phyloP scores from a whole-genome alignment of 2,329 filamentous ascomycete genomes.

The Cytospora piceicola region DNA sequence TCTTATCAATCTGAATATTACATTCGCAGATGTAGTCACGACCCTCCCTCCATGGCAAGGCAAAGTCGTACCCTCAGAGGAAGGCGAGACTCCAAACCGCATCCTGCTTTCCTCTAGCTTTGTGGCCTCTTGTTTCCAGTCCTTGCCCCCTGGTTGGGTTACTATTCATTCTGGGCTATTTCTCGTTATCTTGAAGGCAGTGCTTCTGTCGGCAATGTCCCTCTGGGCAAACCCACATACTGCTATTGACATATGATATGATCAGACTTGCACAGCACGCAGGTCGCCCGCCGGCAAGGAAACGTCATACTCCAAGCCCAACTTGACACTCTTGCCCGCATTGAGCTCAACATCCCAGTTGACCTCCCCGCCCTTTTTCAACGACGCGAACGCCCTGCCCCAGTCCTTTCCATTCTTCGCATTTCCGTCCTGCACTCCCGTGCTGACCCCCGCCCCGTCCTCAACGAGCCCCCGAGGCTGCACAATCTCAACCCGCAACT shows the following conservation, averaged over 20 bases:
- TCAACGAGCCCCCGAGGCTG: constrained; percentile 51
- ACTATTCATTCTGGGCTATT: too few species aligned
- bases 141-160: too few species aligned
- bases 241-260: background rate
- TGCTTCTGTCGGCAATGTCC: background rate
- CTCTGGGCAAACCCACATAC: background rate
- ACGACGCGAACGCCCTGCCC: constrained; percentile 57
- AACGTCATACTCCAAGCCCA: constrained; percentile 66
- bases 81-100: too few species aligned
- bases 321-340: constrained; percentile 58
- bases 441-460: constrained; percentile 43
- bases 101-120: too few species aligned
- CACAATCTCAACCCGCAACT: constrained; percentile 55
- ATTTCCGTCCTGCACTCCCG: constrained; percentile 39
- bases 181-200: too few species aligned
- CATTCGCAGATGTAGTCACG: too few species aligned
- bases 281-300: constrained; percentile 56
- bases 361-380: constrained; percentile 62
- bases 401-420: constrained; percentile 47
- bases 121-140: too few species aligned
- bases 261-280: constrained; percentile 37
- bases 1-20: background rate
- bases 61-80: too few species aligned
- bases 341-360: constrained; percentile 62
- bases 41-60: too few species aligned